Base-by-base conservation (phyloP, 306 rosid genomes). In the Dryas drummondii region DNA sequence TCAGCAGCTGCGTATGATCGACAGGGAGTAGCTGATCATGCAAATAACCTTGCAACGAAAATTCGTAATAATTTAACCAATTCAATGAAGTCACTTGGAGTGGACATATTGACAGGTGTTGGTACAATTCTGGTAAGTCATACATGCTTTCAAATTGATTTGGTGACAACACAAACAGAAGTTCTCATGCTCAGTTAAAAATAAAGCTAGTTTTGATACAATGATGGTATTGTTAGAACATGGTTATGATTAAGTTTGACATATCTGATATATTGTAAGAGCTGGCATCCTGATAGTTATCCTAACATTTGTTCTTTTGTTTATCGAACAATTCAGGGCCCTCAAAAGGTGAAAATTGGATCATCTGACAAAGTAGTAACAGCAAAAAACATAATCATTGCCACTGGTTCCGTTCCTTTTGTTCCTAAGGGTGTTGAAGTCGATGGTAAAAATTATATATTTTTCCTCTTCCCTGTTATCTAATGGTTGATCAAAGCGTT, bases 11-110 rank as follows among this genome's bases (percentile, higher is more conserved):
- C 90, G 55, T 96, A 92, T 67, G 97, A 96, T 83, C 89, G 99
- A 83, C 98, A 96, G 82, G 99, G 92, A 75, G 98, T 96, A 4
- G 99, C 99, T 59, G 98, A 96, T 75, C 99, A 96, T 82, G 99
- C 99, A 49, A 92, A 87, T 67, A 96, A 96, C 82, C 99, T 96
- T 80, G 99, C 99, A 74, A 66, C 93, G 1, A 92, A 96, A 90
- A 96, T 96, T 59, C 97, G 99, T 16, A 77, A 66, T 69, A 92
- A 88, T 74, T 85, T 96, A 87, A 96, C 98, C 69, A 96, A 84
- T 87, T 96, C 98, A 61, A 81, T 96, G 82, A 96, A 90, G 76
- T 93, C 98, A n/a, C 86, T 96, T 61, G 99, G 99, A 80, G 99
- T 96, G 65, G 98, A 96, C 76, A 90, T 96, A 81, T 82, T 96